Base-by-base conservation (phyloP, 2,329 filamentous ascomycete species). In the Ploettnerulaceae sp. region DNA sequence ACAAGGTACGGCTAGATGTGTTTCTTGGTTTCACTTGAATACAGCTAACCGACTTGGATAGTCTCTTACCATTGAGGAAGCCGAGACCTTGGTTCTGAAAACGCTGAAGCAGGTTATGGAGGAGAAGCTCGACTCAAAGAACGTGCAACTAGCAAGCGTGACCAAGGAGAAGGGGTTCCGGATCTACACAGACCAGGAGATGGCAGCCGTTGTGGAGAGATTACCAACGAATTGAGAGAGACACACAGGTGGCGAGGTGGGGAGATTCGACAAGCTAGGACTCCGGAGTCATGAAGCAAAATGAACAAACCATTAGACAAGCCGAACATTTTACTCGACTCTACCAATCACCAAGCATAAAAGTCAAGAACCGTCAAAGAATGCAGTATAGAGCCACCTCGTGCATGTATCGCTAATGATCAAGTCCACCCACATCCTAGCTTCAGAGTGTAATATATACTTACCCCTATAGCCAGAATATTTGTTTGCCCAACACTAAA, bases 51-150 rank as follows among this genome's bases (percentile, higher is more conserved):
- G 4, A 18, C 11, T 12, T n/a, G 7, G 47, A 12, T 55, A 85
- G 79, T 97, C 91, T 48, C 77, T 98, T 54, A 95, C 90, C 32
- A 83, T 98, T 53, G 74, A 79, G 47, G 93, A 98, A 66, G 93
- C 93, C 48, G 93, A 98, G 73, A 93, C 90, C 3, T 73, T 98
- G 57, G 90, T 95, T 41, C 75, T 98, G 64, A 97, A 97, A 81
- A 98, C 93, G 28, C 70, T 98, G 67, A 98, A 97, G 79, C 93
- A 98, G 73, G 93, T 98, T 59, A 98, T 98, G 93, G 93, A 98
- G 73, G 93, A 98, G 81, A 98, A 98, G 75, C 77, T 98, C 51
- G 93, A 98, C 67, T 80, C 89, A 55, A 98, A 98, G 81, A 98
- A 98, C 66, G 93, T 98, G 57, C 93, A 98, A 74, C 71, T 98